Evolutionary conservation across 352 stramenopile species (phyloP), one percentile per base, ranked within the genome.

Genomic region (Phytophthora crassamura): DNA sequence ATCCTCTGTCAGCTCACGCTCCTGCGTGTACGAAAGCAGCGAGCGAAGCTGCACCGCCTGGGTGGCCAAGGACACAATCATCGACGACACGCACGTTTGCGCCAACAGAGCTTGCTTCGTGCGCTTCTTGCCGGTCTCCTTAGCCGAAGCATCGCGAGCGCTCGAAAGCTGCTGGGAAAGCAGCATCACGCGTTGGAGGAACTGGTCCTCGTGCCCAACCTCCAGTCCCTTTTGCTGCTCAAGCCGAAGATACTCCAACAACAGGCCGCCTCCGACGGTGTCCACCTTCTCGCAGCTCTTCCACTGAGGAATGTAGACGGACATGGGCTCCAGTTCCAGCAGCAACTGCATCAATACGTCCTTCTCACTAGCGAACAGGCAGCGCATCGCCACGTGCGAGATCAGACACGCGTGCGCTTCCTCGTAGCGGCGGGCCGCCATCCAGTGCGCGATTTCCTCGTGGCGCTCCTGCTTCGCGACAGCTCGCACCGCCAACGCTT

Each of bases 391-490:
- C 25, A 95, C 74, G 51, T 86, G 74, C 10, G 68, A 71, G 40
- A 90, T 72, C 3, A 95, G 46, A 12, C 80, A 84, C 25, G 69
- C 59, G 59, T 95, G 86, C 30, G 86, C 86, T 52, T 81, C 72
- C 48, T 91, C 80, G 30, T 76, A 93, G 33, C 72, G 70, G 10
- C 64, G 72, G 15, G 84, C 81, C 36, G 77, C 74, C 49, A 93
- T 88, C 81, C 82, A 93, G 60, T 92, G 78, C 15, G 80, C 80
- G 59, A 93, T 90, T 69, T 90, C 84, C 18, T 88, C 74, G 36
- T 84, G 78, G 41, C 74, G 74, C 39, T 86, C 75, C 40, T 72
- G 72, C 58, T 80, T 82, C 22, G 58, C 66, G 4, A 83, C 69
- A 7, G 78, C 71, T 18, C 71, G 74, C n/a, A 92, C 66, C 4